These are phyloP conservation scores for Brassica carinata DNA, from an alignment of 345 rosid genomes.

Conservation along the genomic window DNA sequence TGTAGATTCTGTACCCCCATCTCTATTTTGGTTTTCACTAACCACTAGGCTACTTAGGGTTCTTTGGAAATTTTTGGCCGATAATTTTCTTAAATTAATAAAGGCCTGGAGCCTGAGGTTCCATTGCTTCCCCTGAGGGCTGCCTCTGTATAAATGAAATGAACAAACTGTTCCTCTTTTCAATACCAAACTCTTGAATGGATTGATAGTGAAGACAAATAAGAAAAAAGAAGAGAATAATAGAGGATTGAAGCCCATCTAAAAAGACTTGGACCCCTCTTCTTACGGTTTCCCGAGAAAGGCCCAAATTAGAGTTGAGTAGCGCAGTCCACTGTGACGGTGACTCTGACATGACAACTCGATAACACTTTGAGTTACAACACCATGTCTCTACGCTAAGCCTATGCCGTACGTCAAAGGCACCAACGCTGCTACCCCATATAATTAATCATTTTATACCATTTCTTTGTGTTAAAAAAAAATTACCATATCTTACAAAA, in stretches of 20 bases:
- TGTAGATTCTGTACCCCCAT: no score
- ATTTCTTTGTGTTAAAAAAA: background rate
- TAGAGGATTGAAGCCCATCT: constrained; percentile 22
- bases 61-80: no score
- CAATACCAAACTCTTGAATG: background rate
- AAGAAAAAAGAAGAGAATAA: background rate
- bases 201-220: background rate
- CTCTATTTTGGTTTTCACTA: no score
- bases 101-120: no score
- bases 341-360: constrained; percentile 35
- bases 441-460: background rate
- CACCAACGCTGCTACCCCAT: constrained; percentile 18
- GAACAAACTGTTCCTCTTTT: background rate
- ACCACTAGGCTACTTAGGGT: no score
- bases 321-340: constrained; percentile 29
- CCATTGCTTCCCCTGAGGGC: no score
- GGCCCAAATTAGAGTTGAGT: constrained; percentile 36
- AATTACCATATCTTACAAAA: background rate
- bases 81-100: no score
- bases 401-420: constrained; percentile 38
- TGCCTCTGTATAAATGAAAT: background rate
- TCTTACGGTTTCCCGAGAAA: constrained; percentile 12
- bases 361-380: constrained; percentile 12
- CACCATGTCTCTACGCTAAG: constrained; percentile 24
- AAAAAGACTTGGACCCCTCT: background rate